Conservation (phyloP, 2,329 filamentous ascomycete genomes). For the Nigrospora sphaerica region DNA sequence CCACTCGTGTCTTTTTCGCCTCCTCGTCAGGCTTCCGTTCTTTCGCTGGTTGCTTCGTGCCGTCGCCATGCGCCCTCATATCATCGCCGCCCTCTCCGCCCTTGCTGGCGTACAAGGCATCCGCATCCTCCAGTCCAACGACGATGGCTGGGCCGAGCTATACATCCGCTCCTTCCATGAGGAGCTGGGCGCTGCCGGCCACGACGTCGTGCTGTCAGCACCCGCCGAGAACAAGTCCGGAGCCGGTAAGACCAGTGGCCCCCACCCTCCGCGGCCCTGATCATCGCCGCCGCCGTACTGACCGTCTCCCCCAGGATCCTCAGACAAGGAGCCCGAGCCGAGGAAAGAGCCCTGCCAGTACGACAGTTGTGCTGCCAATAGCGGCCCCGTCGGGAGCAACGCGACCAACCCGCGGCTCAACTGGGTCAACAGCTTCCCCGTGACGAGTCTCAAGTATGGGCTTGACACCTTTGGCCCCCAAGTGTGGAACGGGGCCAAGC, state of each 20-base stretch:
- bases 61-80: conserved; percentile 1
- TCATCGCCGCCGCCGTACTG: neutral
- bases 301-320: conserved; percentile 36
- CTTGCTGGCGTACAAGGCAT: conserved; percentile 18
- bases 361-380: conserved; percentile 51
- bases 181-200: conserved; percentile 44
- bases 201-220: conserved; percentile 56
- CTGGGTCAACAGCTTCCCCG: conserved; percentile 67
- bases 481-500: conserved; percentile 41
- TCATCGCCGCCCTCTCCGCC: conserved; percentile 1
- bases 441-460: conserved; percentile 56
- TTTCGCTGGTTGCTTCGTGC: neutral
- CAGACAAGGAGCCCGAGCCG: conserved; percentile 36
- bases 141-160: conserved; percentile 68
- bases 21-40: too few species aligned
- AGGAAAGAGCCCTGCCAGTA: conserved; percentile 51
- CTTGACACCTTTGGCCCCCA: conserved; percentile 47
- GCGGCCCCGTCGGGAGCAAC: conserved; percentile 50
- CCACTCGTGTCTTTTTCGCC: too few species aligned
- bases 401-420: conserved; percentile 50
- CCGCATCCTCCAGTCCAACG: conserved; percentile 60
- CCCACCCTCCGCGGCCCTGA: neutral
- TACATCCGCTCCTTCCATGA: conserved; percentile 57
- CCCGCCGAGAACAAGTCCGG: conserved; percentile 63
- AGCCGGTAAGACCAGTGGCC: conserved; percentile 30